Evolutionary conservation across 2,329 filamentous ascomycete genomes (phyloP), one percentile per base, ranked within the genome.

Genomic region (Verticillium tricorpus): DNA sequence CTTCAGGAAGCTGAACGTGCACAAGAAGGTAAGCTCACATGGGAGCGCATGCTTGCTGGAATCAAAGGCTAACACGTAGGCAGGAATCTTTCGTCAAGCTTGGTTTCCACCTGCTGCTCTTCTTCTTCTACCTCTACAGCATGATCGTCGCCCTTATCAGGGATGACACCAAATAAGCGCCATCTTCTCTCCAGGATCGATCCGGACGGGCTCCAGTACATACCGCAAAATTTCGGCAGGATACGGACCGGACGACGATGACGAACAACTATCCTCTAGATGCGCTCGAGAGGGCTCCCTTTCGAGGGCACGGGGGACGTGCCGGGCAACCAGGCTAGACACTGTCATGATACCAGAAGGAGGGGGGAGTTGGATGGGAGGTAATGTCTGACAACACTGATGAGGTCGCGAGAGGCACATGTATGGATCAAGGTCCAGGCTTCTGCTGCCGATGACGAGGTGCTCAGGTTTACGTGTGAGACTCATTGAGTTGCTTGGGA

Each of bases 121-220:
- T 99, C 87, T 99, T 99, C 88, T 99, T 98, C 87, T 99, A 99
- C 82, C 90, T 99, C 62, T 97, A 97, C 86, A 96, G 91, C 89
- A 96, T 95, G 91, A 95, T 95, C 70, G 94, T 97, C 67, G 94
- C 95, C 68, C 85, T 99, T 66, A 99, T 99, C 82, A 89, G 90
- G 73, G 95, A 98, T 78, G 95, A 99, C 81, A 87, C 90, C 64
- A 86, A 93, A 78, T 96, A 89, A 89, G 61, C 19, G 54, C 54
- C 4, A 6, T 34, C 19, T n/a, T 22, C 31, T 56, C 32, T 34
- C 19, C 45, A 50, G 25, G 25, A 32, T 56, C 54, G 54, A 56
- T 25, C n/a, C 45, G 62, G 66, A 62, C 65, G 58, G 62, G 62
- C 40, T 60, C 61, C 50, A 61, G 63, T 61, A 59, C 55, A 65